A percentile compares a stretch with the other conserved stretches of the same genome.
phyloP scores from a whole-genome alignment of 495 filamentous ascomycete genomes.

The Penicillium mononematosum region DNA sequence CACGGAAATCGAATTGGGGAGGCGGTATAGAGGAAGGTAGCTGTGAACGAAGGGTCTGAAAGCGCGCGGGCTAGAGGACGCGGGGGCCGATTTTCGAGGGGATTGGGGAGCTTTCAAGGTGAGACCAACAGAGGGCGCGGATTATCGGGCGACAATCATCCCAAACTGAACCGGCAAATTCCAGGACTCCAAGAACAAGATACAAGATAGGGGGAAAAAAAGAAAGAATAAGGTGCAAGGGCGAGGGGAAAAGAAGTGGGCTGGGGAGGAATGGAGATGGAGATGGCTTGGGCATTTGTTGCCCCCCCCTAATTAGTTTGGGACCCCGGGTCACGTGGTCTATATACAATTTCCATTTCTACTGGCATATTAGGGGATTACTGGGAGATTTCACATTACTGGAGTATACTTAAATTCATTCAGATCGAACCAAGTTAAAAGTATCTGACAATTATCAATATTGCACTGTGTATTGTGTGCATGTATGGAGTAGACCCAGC shows the following conservation, averaged over 20 bases:
- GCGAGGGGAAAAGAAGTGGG: slow-evolving; percentile 21
- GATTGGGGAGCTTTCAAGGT: slow-evolving; percentile 20
- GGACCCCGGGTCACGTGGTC: slow-evolving; percentile 20
- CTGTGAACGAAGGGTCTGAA: slow-evolving; percentile 4
- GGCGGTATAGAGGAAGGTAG: slow-evolving; percentile 8
- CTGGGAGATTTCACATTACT: not conserved
- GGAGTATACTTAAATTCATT: not conserved
- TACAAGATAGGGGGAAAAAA: not conserved
- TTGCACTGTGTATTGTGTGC: not conserved
- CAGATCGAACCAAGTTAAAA: not conserved
- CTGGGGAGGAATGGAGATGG: slow-evolving; percentile 28
- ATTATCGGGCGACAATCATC: slow-evolving; percentile 5
- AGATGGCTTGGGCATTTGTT: slow-evolving; percentile 24
- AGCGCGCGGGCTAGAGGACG: slow-evolving; percentile 23
- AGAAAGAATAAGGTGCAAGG: slow-evolving; percentile 7
- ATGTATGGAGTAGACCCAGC: not conserved
- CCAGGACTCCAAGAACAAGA: slow-evolving; percentile 1
- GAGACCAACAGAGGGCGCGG: slow-evolving; percentile 2
- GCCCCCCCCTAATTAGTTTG: slow-evolving; percentile 12
- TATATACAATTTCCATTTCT: not conserved
- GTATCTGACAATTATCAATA: not conserved
- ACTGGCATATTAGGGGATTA: not conserved
- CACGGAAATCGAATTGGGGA: not conserved
- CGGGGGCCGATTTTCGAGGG: slow-evolving; percentile 18
- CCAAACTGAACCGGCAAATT: not conserved